phyloP scores from a whole-genome alignment of 495 filamentous ascomycete genomes.

The Glutinoglossum americanum region DNA sequence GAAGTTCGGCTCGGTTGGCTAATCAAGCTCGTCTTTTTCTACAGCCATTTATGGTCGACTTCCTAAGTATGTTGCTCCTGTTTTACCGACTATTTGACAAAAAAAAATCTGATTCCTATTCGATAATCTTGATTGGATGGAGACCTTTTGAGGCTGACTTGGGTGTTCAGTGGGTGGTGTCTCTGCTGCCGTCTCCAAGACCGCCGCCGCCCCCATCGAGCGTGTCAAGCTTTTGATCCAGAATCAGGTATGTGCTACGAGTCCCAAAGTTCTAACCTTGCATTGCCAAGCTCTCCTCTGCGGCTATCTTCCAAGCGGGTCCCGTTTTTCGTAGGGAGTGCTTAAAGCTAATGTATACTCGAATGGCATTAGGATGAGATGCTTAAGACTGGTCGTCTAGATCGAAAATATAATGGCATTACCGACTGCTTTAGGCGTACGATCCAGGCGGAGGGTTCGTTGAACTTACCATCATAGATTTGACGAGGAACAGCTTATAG shows the following conservation, averaged over 20 bases:
- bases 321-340: too few relatives aligned
- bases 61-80: constrained; percentile 64
- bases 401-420: constrained; percentile 91
- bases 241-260: constrained; percentile 64
- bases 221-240: constrained; percentile 99
- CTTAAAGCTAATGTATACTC: not conserved
- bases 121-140: constrained; percentile 7
- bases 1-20: constrained; percentile 10
- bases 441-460: constrained; percentile 50
- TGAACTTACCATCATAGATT: not conserved
- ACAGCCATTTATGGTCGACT: constrained; percentile 64
- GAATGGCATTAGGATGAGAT: constrained; percentile 75
- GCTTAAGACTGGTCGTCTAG: constrained; percentile 93
- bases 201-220: constrained; percentile 98
- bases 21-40: constrained; percentile 11
- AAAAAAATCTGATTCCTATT: constrained; percentile 6
- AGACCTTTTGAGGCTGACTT: constrained; percentile 15
- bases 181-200: constrained; percentile 99
- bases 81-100: constrained; percentile 2
- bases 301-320: not conserved
- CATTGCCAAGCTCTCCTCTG: not conserved
- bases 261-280: not conserved
- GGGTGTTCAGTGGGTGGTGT: constrained; percentile 82
- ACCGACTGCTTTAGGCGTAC: constrained; percentile 86
- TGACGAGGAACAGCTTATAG: not conserved